Percentiles rank a stretch among this genome's conserved stretches.
Evolutionary conservation across 2,329 filamentous ascomycete genomes (phyloP).

Genomic region (Drechslera avenae): DNA sequence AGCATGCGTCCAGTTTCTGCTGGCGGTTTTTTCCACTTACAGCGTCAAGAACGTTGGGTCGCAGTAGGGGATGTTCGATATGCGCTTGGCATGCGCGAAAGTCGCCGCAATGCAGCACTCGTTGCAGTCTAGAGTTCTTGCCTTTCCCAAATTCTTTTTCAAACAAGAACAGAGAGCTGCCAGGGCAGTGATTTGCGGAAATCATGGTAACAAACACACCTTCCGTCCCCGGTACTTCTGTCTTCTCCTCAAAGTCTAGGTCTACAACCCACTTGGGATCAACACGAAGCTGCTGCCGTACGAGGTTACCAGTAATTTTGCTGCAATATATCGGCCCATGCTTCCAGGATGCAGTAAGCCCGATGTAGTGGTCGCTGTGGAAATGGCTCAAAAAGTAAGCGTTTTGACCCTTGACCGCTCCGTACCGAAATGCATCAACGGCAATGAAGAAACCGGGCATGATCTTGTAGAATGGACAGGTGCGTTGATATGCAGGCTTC

Average conservation of each 20-base stretch:
- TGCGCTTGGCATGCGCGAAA: constrained; percentile 90
- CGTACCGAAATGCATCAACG: constrained; percentile 95
- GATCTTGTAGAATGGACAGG: constrained; percentile 98
- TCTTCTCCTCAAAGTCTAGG: constrained; percentile 80
- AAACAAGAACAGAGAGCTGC: constrained; percentile 91
- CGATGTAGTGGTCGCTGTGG: constrained; percentile 96
- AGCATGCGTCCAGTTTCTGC: constrained; percentile 93
- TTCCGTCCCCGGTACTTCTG: constrained; percentile 79
- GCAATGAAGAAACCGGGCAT: constrained; percentile 91
- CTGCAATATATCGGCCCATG: constrained; percentile 98
- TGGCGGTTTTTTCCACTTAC: constrained; percentile 73
- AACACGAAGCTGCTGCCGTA: constrained; percentile 83
- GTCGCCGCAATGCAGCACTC: constrained; percentile 93
- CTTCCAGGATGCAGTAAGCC: constrained; percentile 82
- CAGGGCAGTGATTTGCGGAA: constrained; percentile 93
- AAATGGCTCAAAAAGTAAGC: constrained; percentile 98
- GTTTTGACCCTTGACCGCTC: constrained; percentile 86
- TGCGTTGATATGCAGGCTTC: constrained; percentile 84
- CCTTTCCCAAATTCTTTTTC: constrained; percentile 74
- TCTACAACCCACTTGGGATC: constrained; percentile 83
- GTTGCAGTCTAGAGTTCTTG: constrained; percentile 66
- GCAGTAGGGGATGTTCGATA: constrained; percentile 78
- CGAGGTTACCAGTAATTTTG: constrained; percentile 85
- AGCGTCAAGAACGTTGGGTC: constrained; percentile 73
- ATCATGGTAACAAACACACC: constrained; percentile 93